Percentiles rank a stretch among this genome's conserved stretches.
These are phyloP conservation scores for Dryas octopetala DNA, from an alignment of 306 rosid species.

Conservation along the genomic window DNA sequence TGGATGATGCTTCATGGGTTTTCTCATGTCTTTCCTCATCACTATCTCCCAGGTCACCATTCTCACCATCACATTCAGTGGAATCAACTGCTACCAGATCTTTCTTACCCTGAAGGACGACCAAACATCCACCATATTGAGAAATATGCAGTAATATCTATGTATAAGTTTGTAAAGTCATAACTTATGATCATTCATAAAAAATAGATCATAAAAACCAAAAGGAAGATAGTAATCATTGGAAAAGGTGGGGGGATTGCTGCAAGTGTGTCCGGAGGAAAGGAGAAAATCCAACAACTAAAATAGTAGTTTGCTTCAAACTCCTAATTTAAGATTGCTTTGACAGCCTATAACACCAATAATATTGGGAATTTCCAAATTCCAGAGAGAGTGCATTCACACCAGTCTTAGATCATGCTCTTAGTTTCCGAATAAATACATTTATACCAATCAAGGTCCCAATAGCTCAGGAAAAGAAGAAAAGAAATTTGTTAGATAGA, in stretches of 20 bases:
- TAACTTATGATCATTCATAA: not conserved
- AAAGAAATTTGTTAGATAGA: not conserved
- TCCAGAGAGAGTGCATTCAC: not conserved
- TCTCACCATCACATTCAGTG: conserved; percentile 65
- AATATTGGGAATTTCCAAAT: not conserved
- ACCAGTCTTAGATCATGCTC: not conserved
- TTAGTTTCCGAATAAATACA: not conserved
- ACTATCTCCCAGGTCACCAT: conserved; percentile 43
- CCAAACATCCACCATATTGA: conserved; percentile 19
- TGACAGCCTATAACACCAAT: not conserved
- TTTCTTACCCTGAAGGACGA: conserved; percentile 71
- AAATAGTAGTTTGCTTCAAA: not conserved
- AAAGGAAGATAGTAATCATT: not conserved
- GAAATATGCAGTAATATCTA: not conserved
- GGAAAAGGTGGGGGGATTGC: not conserved
- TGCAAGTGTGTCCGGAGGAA: too few species aligned
- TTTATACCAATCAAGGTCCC: not conserved
- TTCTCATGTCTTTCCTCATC: conserved; percentile 44
- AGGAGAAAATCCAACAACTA: not conserved
- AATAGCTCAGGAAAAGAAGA: not conserved
- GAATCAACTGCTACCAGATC: conserved; percentile 71
- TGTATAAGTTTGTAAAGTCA: not conserved
- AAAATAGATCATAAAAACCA: not conserved
- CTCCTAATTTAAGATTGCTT: not conserved
- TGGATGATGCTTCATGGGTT: conserved; percentile 48